Percentiles rank a stretch among this genome's conserved stretches.
Evolutionary conservation across 306 rosid genomes (phyloP).

Genomic region (Casuarina glauca): DNA sequence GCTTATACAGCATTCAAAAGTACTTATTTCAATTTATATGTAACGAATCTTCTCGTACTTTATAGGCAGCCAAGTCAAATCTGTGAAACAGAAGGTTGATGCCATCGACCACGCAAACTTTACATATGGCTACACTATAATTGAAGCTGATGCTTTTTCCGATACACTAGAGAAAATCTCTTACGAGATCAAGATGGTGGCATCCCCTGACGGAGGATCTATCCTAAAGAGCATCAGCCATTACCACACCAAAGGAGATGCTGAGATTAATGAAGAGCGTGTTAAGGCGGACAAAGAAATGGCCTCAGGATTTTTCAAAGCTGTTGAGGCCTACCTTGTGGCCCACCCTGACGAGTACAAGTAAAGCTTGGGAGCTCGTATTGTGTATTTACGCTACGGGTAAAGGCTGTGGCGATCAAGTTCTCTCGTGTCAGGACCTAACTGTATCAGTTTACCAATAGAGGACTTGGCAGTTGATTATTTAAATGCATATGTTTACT

Average conservation of each 20-base stretch:
- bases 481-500: too few species aligned
- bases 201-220: slow-evolving; percentile 37
- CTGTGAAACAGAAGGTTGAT: slow-evolving; percentile 23
- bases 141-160: slow-evolving; percentile 29
- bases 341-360: slow-evolving; percentile 39
- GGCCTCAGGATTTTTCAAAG: slow-evolving; percentile 30
- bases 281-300: slow-evolving; percentile 29
- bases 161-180: slow-evolving; percentile 35
- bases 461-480: too few species aligned
- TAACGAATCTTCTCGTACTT: neutral
- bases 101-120: slow-evolving; percentile 24
- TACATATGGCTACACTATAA: slow-evolving; percentile 22
- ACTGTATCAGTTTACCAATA: too few species aligned
- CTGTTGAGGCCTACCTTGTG: slow-evolving; percentile 39
- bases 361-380: neutral
- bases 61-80: slow-evolving; percentile 1
- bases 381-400: neutral
- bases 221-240: slow-evolving; percentile 9
- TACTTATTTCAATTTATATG: neutral
- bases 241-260: slow-evolving; percentile 24
- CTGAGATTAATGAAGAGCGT: neutral
- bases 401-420: too few species aligned
- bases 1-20: neutral
- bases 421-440: too few species aligned
- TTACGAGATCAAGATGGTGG: slow-evolving; percentile 28